Percentiles rank a stretch among this genome's conserved stretches.
Evolutionary conservation across 129 eudicot genomes (phyloP).

Genomic region (Lactuca sativa): DNA sequence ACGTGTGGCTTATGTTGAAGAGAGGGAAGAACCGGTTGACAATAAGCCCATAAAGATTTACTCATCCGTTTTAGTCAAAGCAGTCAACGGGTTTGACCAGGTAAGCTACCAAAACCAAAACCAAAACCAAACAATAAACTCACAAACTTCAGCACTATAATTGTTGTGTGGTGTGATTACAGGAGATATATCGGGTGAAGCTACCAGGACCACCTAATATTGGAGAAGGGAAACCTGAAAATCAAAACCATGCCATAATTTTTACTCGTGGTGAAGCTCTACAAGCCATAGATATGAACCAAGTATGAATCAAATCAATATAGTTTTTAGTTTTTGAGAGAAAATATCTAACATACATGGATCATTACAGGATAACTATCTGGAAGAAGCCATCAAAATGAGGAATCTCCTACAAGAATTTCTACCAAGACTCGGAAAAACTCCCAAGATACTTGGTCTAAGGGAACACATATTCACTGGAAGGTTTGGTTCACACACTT

Average conservation of each 20-base stretch:
- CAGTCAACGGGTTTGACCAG: conserved; percentile 86
- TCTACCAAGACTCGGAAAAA: conserved; percentile 30
- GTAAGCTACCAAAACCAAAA: conserved; percentile 25
- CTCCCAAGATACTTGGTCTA: conserved; percentile 77
- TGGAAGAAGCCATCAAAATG: conserved; percentile 93
- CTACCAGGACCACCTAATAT: conserved; percentile 93
- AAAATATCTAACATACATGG: neutral
- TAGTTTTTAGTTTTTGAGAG: no score
- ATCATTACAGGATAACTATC: conserved; percentile 74
- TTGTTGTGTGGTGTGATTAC: conserved; percentile 7
- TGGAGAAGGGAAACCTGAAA: conserved; percentile 99
- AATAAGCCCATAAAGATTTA: conserved; percentile 48
- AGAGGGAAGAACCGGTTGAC: conserved; percentile 56
- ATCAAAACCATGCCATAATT: conserved; percentile 92
- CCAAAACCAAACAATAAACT: neutral
- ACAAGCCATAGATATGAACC: conserved; percentile 98
- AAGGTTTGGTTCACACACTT: conserved; percentile 59
- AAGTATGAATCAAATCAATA: conserved; percentile 40
- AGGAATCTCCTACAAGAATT: conserved; percentile 93
- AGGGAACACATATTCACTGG: conserved; percentile 98
- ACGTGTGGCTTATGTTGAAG: conserved; percentile 96
- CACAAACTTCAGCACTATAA: neutral
- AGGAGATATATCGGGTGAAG: conserved; percentile 93
- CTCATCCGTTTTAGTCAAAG: conserved; percentile 85
- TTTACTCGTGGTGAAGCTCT: conserved; percentile 99